Conservation (phyloP, 2,329 filamentous ascomycete species). For the Ophiostoma sp. region DNA sequence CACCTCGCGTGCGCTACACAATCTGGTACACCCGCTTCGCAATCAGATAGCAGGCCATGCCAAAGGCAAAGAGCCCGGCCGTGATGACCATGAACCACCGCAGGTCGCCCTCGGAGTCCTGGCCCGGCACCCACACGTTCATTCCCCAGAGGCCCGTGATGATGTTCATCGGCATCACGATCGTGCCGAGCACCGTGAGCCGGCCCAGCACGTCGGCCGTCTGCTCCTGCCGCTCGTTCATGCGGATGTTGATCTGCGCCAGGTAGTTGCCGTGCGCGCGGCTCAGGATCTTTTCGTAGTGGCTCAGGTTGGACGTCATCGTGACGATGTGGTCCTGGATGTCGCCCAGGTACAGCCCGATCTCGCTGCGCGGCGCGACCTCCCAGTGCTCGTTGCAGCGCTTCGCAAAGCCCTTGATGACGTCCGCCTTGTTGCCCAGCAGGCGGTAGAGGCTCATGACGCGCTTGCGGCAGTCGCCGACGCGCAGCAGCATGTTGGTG, state of each 20-base stretch:
- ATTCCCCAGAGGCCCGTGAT: slow-evolving; percentile 98
- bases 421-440: slow-evolving; percentile 94
- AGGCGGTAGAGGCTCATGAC: slow-evolving; percentile 94
- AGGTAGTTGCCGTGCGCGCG: slow-evolving; percentile 94
- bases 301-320: slow-evolving; percentile 92
- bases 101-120: slow-evolving; percentile 70
- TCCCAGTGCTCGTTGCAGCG: slow-evolving; percentile 98
- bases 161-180: slow-evolving; percentile 97
- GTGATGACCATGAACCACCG: slow-evolving; percentile 73
- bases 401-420: slow-evolving; percentile 98
- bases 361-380: slow-evolving; percentile 88
- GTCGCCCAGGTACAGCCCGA: slow-evolving; percentile 94
- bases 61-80: slow-evolving; percentile 70
- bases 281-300: slow-evolving; percentile 92
- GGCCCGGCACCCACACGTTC: slow-evolving; percentile 95
- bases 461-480: slow-evolving; percentile 92
- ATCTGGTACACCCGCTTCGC: slow-evolving; percentile 81
- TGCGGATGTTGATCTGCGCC: slow-evolving; percentile 97
- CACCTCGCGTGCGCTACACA: slow-evolving; percentile 42
- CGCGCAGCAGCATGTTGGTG: slow-evolving; percentile 73
- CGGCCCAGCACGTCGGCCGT: slow-evolving; percentile 93
- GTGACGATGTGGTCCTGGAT: slow-evolving; percentile 99
- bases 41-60: slow-evolving; percentile 69
- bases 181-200: slow-evolving; percentile 91
- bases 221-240: slow-evolving; percentile 96